These are phyloP conservation scores for Aspergillus sp. DNA, from an alignment of 2,329 filamentous ascomycete species.

Conservation along the genomic window DNA sequence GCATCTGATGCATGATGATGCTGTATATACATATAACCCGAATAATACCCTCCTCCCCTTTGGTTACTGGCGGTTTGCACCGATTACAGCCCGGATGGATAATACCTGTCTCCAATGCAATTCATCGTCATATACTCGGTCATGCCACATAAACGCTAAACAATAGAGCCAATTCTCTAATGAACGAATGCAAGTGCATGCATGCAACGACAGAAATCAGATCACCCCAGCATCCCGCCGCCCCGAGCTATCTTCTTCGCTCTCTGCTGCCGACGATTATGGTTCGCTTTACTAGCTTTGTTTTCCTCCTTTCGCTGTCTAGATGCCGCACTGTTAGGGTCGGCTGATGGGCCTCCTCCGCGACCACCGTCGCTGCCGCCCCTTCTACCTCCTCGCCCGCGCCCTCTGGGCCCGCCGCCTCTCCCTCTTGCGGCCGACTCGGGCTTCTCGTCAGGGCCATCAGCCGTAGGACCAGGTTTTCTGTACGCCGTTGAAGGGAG, in stretches of 20 bases:
- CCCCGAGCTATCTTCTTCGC: conserved; percentile 54
- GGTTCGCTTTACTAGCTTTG: conserved; percentile 74
- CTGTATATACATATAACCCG: no score
- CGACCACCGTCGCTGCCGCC: conserved; percentile 44
- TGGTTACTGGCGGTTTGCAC: no score
- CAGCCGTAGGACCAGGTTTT: conserved; percentile 18
- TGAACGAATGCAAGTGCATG: no score
- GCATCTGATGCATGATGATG: no score
- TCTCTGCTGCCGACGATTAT: conserved; percentile 66
- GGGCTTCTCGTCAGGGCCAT: conserved; percentile 40
- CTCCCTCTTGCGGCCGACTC: conserved; percentile 19
- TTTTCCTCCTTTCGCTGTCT: conserved; percentile 70
- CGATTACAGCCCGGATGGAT: no score
- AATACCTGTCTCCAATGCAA: no score
- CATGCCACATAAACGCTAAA: no score
- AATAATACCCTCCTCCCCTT: no score
- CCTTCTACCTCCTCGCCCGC: conserved; percentile 42
- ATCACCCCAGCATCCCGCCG: conserved; percentile 32
- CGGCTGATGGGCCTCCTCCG: conserved; percentile 49
- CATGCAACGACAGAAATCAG: no score
- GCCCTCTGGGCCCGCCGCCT: conserved; percentile 31
- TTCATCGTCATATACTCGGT: no score
- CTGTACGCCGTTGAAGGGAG: conserved; percentile 59
- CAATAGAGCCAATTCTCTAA: no score
- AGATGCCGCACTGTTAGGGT: conserved; percentile 62